Base-by-base conservation (phyloP, 225 moss, liverwort and hornwort species). In the Marchantia polymorpha region DNA sequence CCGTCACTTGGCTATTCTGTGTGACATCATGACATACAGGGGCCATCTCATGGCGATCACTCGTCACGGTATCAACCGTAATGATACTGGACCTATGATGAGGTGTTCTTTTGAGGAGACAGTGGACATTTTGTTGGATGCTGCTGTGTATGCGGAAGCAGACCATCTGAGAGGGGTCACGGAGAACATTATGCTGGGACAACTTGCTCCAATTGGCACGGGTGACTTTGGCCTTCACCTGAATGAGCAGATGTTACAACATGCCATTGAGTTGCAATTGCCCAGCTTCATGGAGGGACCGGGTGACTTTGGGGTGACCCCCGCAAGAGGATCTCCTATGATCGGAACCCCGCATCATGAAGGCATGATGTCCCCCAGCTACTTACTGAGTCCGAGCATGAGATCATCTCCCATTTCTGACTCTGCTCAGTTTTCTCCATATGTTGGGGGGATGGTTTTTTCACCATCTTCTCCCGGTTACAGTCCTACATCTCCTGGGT, bases 1-100 rank as follows among this genome's bases (percentile, higher is more conserved):
- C 79, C 84, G 99, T 83, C 99, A 99, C 86, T 91, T 99, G 76
- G 99, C 99, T 81, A 99, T 99, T 56, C 84, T 99, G 14, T 99
- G 99, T 80, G 99, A 99, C 81, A 93, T 99, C 67, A 99, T 99
- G 95, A 99, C 99, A 0, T 99, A 99, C 78, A 93, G 99, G 75
- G 99, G 99, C 69, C 99, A 99, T 84, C 84, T 99, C 79, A 99
- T 99, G 99, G 99, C 99, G 12, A 99, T 99, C 53, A 99, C 99
- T 15, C 89, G 99, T 23, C 99, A 99, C 80, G 99, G 99, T 75
- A 99, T 99, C 46, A 99, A 99, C 84, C 84, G 99, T 68, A 95
- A 95, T 55, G 95, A 99, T 74, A 99, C 95, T 17, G 99, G 99
- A 58, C 95, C 99, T 74, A 99, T 99, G 99, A 99, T 99, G 99